A percentile compares a stretch with the other conserved stretches of the same genome.
phyloP scores from a whole-genome alignment of 192 early-diverging fungal genomes.

The Tieghemiomyces parasiticus region DNA sequence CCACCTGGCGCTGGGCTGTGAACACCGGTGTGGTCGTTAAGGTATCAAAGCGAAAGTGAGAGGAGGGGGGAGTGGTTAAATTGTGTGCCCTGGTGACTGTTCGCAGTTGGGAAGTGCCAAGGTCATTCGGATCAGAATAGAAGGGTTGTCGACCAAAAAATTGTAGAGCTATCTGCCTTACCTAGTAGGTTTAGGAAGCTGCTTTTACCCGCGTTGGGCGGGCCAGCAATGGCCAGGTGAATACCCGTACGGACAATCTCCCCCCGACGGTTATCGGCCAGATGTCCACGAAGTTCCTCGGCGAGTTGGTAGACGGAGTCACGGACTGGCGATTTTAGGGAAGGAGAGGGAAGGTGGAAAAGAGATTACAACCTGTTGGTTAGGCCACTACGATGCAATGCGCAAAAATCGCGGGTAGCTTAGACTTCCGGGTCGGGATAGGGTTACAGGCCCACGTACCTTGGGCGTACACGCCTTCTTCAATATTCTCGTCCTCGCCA shows the following conservation, averaged over 20 bases:
- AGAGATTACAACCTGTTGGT: too few species aligned
- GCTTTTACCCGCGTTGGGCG: conserved; percentile 68
- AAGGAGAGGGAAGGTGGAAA: too few species aligned
- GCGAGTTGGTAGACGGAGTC: conserved; percentile 7
- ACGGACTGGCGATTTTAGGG: conserved; percentile 12
- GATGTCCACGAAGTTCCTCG: conserved; percentile 22
- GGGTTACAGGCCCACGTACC: not conserved
- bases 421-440: too few species aligned
- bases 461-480: conserved; percentile 35
- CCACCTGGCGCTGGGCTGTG: conserved; percentile 52
- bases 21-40: too few species aligned
- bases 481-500: conserved; percentile 67
- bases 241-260: conserved; percentile 62
- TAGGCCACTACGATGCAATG: too few species aligned
- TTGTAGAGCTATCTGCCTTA: conserved; percentile 18
- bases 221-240: conserved; percentile 50
- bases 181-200: conserved; percentile 49
- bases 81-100: too few species aligned
- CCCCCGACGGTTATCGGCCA: conserved; percentile 45
- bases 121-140: too few species aligned
- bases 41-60: too few species aligned
- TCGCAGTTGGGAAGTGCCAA: too few species aligned
- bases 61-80: too few species aligned
- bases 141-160: too few species aligned
- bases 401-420: too few species aligned